Base-by-base conservation (phyloP, 805 yeast genomes). In the Wickerhamomyces queroliae region DNA sequence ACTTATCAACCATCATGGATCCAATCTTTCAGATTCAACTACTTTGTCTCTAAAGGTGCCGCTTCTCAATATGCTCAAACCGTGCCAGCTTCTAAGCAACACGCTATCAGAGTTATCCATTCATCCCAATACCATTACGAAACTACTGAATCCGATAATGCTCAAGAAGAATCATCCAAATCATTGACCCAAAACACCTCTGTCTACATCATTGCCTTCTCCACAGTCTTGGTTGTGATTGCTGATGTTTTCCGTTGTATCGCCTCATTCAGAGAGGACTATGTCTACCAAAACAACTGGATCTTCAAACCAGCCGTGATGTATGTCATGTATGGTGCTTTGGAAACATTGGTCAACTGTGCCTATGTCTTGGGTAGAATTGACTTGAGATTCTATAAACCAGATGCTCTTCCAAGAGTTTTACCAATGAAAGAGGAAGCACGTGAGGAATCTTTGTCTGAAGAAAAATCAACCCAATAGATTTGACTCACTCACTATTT, bases 1-100 rank as follows among this genome's bases (percentile, higher is more conserved):
- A 76, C 72, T 38, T 81, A 75, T 56, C 85, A 79, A 57, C 87
- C 93, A 37, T 76, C 78, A 66, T 84, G 93, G 93, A 74, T 84
- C 50, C 76, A 78, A 58, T 72, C 80, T 7, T 81, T 83, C 48
- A 49, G 63, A 18, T 72, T 81, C 37, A 64, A 67, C 40, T 84
- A 83, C 61, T 83, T 70, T 58, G 80, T 79, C 13, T 62, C 67
- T 42, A 70, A 69, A 41, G 69, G 70, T 38, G 78, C 85, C 7
- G 67, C 74, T 15, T 58, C 61, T 40, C 59, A 65, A n/a, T 72
- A 63, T 44, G 65, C 63, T 35, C 53, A 68, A 1, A 63, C 66
- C 35, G 64, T 69, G 18, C 33, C 48, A n/a, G 43, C 41, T 15
- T 48, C 47, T 2, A 43, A 49, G 63, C 41, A 32, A 40, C 64